Evolutionary conservation across 768 basidiomycete genomes (phyloP), one percentile per base, ranked within the genome.

Genomic region (Suillus tomentosus): DNA sequence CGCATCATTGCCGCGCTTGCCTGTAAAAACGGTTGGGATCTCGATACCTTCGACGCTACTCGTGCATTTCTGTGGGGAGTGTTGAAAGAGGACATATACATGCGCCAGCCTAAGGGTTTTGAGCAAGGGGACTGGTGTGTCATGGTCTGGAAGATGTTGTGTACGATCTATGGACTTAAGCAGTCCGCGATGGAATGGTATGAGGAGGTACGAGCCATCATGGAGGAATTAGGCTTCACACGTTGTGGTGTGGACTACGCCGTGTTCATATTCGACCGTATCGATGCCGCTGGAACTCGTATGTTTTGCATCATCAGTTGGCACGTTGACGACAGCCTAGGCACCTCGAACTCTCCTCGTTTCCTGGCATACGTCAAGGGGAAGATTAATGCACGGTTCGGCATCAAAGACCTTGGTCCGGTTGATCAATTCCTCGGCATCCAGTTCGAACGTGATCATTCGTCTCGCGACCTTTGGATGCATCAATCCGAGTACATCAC

Each of bases 41-140:
- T 84, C 6, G 67, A 79, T n/a, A 72, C 73, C 56, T 69, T 83
- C 8, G 80, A 86, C 65, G 76, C 85, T n/a, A 79, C 77, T 22
- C 71, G 71, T 0, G 79, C 78, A 0, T 84, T 77, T 65, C 74
- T 85, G 0, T 80, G 76, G 60, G 71, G 75, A 3, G 67, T 76
- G 14, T 72, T 84, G 45, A 69, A 71, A 5, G 50, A 50, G 3
- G 24, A 50, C 2, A 79, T 84, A 40, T 84, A 78, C 71, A 82
- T 84, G 79, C 15, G 71, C 3, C 77, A 77, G 57, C 79, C 80
- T 0, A 74, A 72, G 0, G 77, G 78, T 27, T 48, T 61, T 14
- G 43, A 62, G 14, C 2, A 50, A 0, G 50, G n/a, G 50, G 50
- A 50, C 2, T 50, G 50, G 50, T 5, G 7, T 0, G 24, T 27